These are phyloP conservation scores for Davidsoniella australis DNA, from an alignment of 2,329 filamentous ascomycete species.

Conservation along the genomic window DNA sequence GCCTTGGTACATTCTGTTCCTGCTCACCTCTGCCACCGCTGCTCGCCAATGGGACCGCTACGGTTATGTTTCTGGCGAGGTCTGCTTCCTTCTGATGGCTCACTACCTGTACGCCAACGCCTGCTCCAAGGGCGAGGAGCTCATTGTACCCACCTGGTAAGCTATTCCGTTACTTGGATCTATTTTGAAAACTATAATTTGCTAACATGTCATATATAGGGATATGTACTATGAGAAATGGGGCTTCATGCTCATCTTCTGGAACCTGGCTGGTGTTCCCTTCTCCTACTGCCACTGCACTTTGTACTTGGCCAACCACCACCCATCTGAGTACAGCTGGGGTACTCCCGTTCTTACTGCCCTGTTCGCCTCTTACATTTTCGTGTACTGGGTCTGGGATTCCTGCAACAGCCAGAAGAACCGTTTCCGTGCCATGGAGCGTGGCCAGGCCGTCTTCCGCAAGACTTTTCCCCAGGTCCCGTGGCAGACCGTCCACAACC, in stretches of 20 bases:
- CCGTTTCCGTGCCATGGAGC: slow-evolving; percentile 66
- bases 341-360: slow-evolving; percentile 47
- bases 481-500: slow-evolving; percentile 69
- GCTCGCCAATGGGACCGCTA: slow-evolving; percentile 70
- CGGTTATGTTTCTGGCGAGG: slow-evolving; percentile 74
- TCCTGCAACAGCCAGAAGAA: slow-evolving; percentile 90
- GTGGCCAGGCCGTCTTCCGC: slow-evolving; percentile 51
- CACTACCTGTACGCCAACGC: slow-evolving; percentile 87
- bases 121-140: slow-evolving; percentile 80
- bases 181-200: neutral
- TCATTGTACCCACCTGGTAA: slow-evolving; percentile 68
- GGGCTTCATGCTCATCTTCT: slow-evolving; percentile 97
- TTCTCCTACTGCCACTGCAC: slow-evolving; percentile 89
- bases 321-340: slow-evolving; percentile 62
- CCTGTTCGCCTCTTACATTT: slow-evolving; percentile 57
- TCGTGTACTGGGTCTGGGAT: slow-evolving; percentile 84
- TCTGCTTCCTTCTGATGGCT: slow-evolving; percentile 69
- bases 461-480: slow-evolving; percentile 82
- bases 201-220: slow-evolving; percentile 19
- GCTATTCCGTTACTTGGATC: slow-evolving; percentile 8
- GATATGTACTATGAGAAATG: slow-evolving; percentile 97
- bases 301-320: slow-evolving; percentile 72
- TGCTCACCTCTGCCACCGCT: slow-evolving; percentile 58
- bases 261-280: slow-evolving; percentile 84
- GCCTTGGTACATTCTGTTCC: slow-evolving; percentile 80